These are phyloP conservation scores for Penicillium sp. DNA, from an alignment of 2,329 filamentous ascomycete genomes.

Conservation along the genomic window DNA sequence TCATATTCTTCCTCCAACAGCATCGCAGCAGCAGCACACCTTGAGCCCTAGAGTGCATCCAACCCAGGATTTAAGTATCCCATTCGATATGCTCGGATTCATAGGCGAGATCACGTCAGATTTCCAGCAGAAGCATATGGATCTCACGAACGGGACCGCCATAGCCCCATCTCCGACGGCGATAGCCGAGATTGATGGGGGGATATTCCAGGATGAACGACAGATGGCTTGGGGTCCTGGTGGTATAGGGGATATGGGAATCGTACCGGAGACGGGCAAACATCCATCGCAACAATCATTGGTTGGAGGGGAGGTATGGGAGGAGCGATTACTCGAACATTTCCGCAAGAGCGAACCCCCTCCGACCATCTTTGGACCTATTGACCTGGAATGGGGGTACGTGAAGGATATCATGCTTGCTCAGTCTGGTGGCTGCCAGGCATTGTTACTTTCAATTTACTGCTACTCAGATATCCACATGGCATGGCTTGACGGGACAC, in stretches of 20 bases:
- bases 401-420: constrained; percentile 31
- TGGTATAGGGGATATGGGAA: neutral
- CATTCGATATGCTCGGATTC: constrained; percentile 43
- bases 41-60: constrained; percentile 1
- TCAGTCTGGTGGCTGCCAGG: constrained; percentile 31
- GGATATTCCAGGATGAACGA: constrained; percentile 9
- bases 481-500: constrained; percentile 31
- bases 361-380: constrained; percentile 37
- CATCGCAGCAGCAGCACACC: neutral
- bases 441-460: constrained; percentile 37
- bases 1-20: neutral
- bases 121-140: constrained; percentile 40
- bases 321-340: constrained; percentile 37
- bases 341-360: constrained; percentile 36
- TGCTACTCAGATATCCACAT: constrained; percentile 41
- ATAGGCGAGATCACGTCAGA: constrained; percentile 44
- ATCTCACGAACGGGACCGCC: constrained; percentile 31
- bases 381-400: constrained; percentile 41
- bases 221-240: constrained; percentile 15
- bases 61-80: constrained; percentile 21
- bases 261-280: neutral
- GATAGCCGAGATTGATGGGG: constrained; percentile 1
- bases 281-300: neutral
- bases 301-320: constrained; percentile 12
- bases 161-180: neutral